A percentile compares a stretch with the other conserved stretches of the same genome.
phyloP scores from a whole-genome alignment of 2,329 filamentous ascomycete species.

The Parafenestella ontariensis region DNA sequence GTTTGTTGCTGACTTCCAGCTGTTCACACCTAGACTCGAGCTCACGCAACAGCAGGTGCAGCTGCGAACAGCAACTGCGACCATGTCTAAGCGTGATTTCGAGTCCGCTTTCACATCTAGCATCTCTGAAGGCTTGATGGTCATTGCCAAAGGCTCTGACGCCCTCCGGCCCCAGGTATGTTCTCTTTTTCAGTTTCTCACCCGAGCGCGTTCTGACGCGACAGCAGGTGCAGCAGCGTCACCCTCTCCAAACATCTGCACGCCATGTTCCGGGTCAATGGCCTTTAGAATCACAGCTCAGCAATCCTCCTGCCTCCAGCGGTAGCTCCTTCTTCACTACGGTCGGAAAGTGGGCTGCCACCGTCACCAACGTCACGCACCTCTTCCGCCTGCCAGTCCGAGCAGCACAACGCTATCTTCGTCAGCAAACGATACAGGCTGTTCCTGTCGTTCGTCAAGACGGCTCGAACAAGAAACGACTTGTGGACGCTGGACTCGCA shows the following conservation, averaged over 20 bases:
- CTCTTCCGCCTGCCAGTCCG: conserved; percentile 20
- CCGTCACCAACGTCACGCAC: conserved; percentile 11
- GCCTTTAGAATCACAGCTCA: conserved; percentile 9
- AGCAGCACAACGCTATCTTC: conserved; percentile 16
- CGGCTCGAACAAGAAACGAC: conserved; percentile 39
- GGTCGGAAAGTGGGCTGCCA: conserved; percentile 20
- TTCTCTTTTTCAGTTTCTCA: conserved; percentile 10
- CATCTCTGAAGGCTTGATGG: conserved; percentile 15
- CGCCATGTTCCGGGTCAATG: conserved; percentile 23
- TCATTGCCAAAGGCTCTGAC: conserved; percentile 16
- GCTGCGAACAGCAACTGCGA: conserved; percentile 4
- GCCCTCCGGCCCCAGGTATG: conserved; percentile 27
- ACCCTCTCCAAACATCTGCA: background rate
- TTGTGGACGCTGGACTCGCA: conserved; percentile 32
- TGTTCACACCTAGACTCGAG: conserved; percentile 10
- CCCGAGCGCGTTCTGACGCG: conserved; percentile 19
- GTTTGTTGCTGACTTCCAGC: conserved; percentile 21
- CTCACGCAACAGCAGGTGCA: conserved; percentile 23
- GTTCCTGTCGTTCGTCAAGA: conserved; percentile 25
- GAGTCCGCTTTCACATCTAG: conserved; percentile 19
- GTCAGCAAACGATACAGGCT: conserved; percentile 27
- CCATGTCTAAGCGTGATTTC: conserved; percentile 27
- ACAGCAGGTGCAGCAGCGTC: conserved; percentile 14
- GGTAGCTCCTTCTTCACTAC: conserved; percentile 20
- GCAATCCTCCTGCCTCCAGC: background rate